Base-by-base conservation (phyloP, 2,329 filamentous ascomycete species). In the Cladophialophora chaetospira region DNA sequence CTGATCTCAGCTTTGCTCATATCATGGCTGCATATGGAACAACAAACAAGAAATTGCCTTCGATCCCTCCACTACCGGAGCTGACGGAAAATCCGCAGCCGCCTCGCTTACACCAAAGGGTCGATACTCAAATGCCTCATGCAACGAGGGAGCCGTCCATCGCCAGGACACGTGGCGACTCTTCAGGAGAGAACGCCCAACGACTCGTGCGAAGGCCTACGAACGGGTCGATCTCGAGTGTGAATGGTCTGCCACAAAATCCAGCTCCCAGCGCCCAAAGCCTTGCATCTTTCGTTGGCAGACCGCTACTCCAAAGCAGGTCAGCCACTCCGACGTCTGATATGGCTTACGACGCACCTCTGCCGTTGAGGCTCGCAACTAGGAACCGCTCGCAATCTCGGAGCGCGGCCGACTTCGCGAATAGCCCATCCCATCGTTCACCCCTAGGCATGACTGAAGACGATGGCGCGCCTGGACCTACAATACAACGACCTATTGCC, bases 11-110 rank as follows among this genome's bases (percentile, higher is more conserved):
- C 28, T 53, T 56, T 23, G 35, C 53, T 26, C 42, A 60, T 25
- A 56, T 60, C 26, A 56, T 60, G 57, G 52, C 57, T 5, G 53
- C 57, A 4, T 56, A 56, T 15, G 47, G 57, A n/a, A 49, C 28
- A 4, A 46, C 21, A 9, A 21, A 29, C n/a, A 46, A 36, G 31
- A 28, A 28, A 28, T 10, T 40, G 42, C 40, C 47, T 19, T 23
- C 40, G 5, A 25, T 44, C 15, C 33, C 29, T 19, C 43, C 48
- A 1, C 11, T 45, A 10, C 13, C 13, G 36, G 48, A 51, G 23
- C 4, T 11, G 23, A 19, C 19, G 3, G 48, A 51, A 33, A 25
- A 6, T 21, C 28, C n/a, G 28, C 48, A 9, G 33, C 35, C n/a
- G 36, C 25, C 9, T 40, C 13, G 5, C 36, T 4, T 19, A 28